A percentile compares a stretch with the other conserved stretches of the same genome.
Evolutionary conservation across 257 asterid species (phyloP).

Genomic region (Apocynum venetum): DNA sequence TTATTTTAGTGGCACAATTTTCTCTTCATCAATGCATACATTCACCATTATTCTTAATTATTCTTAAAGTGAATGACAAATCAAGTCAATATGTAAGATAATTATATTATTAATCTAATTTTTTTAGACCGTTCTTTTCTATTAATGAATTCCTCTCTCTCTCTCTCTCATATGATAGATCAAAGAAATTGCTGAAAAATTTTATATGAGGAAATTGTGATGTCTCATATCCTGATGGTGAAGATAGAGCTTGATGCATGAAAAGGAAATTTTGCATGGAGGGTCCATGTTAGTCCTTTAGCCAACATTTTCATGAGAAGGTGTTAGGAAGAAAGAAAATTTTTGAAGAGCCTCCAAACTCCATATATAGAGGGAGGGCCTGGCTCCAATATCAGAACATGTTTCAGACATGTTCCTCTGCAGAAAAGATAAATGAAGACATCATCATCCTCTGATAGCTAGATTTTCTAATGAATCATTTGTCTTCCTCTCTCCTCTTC

Average conservation of each 20-base stretch:
- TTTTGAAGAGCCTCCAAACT: conserved; percentile 6
- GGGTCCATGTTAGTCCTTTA: conserved; percentile 41
- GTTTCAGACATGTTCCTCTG: conserved; percentile 64
- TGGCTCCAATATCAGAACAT: conserved; percentile 46
- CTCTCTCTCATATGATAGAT: no score
- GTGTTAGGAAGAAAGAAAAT: conserved; percentile 20
- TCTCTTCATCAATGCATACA: background rate
- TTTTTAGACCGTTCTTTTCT: no score
- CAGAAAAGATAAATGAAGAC: conserved; percentile 13
- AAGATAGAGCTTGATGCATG: conserved; percentile 1
- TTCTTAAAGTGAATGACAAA: no score
- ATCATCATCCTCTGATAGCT: conserved; percentile 15
- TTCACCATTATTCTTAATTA: no score
- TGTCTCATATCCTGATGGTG: background rate
- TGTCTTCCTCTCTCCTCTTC: background rate
- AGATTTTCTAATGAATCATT: conserved; percentile 14
- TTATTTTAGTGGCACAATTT: background rate
- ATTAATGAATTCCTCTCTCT: no score
- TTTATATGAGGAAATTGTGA: background rate
- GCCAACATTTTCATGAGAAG: conserved; percentile 34
- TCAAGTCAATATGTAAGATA: no score
- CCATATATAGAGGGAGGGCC: conserved; percentile 22
- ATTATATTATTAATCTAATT: no score
- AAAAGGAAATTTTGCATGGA: conserved; percentile 14
- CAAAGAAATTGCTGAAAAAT: background rate